These are phyloP conservation scores for Avena eriantha DNA, from an alignment of 176 grass and related monocot species.

Conservation along the genomic window DNA sequence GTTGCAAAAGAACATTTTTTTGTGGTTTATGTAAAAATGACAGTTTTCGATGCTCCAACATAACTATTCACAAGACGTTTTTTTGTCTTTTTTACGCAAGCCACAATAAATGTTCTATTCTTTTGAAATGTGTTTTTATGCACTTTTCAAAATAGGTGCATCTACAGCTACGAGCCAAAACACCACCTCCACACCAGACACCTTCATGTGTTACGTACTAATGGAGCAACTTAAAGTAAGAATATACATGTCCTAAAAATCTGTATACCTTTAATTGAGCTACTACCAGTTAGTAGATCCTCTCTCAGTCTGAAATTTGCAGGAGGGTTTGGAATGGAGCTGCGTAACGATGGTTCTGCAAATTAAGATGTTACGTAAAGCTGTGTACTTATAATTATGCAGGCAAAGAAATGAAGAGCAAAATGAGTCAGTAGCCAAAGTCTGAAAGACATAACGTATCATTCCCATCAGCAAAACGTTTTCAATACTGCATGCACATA, in stretches of 20 bases:
- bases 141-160: too few relatives aligned
- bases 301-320: slow-evolving; percentile 86
- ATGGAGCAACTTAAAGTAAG: slow-evolving; percentile 40
- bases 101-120: too few relatives aligned
- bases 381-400: slow-evolving; percentile 8
- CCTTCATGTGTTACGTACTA: slow-evolving; percentile 1
- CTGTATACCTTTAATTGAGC: slow-evolving; percentile 79
- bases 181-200: neutral
- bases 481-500: neutral
- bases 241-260: slow-evolving; percentile 26
- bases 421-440: slow-evolving; percentile 26
- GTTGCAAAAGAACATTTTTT: too few relatives aligned
- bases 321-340: slow-evolving; percentile 82
- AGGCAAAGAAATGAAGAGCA: slow-evolving; percentile 26
- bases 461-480: slow-evolving; percentile 13
- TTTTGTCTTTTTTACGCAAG: too few relatives aligned
- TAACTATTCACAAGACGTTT: too few relatives aligned
- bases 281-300: slow-evolving; percentile 90
- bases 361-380: slow-evolving; percentile 49
- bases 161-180: too few relatives aligned
- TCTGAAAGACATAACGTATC: neutral
- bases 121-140: too few relatives aligned
- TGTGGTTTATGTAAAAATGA: too few relatives aligned
- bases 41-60: too few relatives aligned
- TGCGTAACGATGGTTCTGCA: slow-evolving; percentile 83